phyloP scores from a whole-genome alignment of 176 grass and related monocot genomes.

The Triticum urartu region DNA sequence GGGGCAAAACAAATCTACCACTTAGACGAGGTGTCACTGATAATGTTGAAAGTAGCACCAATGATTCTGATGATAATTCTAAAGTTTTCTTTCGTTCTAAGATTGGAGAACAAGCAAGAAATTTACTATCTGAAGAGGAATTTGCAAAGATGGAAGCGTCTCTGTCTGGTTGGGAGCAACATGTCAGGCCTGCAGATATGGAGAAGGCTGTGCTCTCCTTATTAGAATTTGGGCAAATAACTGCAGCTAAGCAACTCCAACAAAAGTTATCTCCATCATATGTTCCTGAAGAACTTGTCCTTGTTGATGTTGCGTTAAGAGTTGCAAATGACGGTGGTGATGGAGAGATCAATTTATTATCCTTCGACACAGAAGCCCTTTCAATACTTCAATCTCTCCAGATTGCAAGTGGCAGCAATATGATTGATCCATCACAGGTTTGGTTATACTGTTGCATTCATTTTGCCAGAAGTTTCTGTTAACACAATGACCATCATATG shows the following conservation, averaged over 20 bases:
- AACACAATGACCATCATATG: neutral
- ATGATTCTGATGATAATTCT: conserved; percentile 53
- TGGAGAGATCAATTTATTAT: conserved; percentile 57
- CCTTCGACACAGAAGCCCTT: conserved; percentile 49
- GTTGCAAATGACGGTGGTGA: conserved; percentile 59
- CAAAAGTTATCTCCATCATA: conserved; percentile 84
- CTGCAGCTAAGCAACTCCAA: conserved; percentile 94
- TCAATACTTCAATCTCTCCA: conserved; percentile 53
- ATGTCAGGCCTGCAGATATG: conserved; percentile 82
- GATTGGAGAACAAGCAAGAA: conserved; percentile 50
- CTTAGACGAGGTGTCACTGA: conserved; percentile 50
- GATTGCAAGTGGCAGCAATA: conserved; percentile 46
- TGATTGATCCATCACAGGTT: conserved; percentile 69
- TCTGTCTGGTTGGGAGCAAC: conserved; percentile 91
- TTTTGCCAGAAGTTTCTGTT: neutral
- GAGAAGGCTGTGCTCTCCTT: conserved; percentile 94
- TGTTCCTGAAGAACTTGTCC: conserved; percentile 76
- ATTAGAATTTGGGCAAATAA: conserved; percentile 97
- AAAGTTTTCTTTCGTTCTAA: conserved; percentile 43
- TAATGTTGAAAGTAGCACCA: conserved; percentile 52
- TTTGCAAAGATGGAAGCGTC: conserved; percentile 66
- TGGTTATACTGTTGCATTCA: conserved; percentile 38
- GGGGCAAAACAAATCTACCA: conserved; percentile 58
- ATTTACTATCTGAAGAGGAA: conserved; percentile 57
- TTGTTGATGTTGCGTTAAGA: conserved; percentile 84